Base-by-base conservation (phyloP, 768 basidiomycete species). In the Hygrophorus russula region DNA sequence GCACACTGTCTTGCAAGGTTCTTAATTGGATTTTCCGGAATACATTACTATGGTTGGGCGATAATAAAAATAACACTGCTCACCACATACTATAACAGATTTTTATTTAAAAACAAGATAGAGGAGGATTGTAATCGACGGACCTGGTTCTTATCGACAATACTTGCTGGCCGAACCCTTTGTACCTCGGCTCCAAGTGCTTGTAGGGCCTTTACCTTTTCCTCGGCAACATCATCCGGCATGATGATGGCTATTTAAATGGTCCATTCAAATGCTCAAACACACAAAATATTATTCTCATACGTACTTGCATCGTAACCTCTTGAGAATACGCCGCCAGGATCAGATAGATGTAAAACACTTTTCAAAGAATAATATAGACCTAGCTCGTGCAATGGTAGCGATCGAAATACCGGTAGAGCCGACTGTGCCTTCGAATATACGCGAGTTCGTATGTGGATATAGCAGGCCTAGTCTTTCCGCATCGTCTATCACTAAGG, bases 381-480 rank as follows among this genome's bases (percentile, higher is more conserved):
- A 87, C 90, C 83, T 80, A 9, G 92, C 91, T 50, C 74, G 73
- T 1, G 91, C 86, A 40, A 99, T 85, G 2, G 87, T 96, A 0
- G 96, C 94, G 40, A 99, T 81, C 1, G 92, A 96, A 45, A 98
- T 98, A 5, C 96, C 92, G 0, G 92, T 96, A 0, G 89, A 92
- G 6, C 90, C 96, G 3, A 94, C 89, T 0, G 94, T 99, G 3
- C 96, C 96, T 60, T 98, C 96, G 46, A 98, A 99, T 31, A 99
- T 91, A 5, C 88, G 78, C 0, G 88, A 96, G 5, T 86, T 84
- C 0, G 89, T 92, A 48, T 91, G 61, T 0, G 93, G 96, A 44
- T 80, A 74, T 1, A 99, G 64, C 2, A 90, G 65, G 0, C 92
- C 92, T 47, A 74, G 68, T 7, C 72, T 71, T 58, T 98, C 94